Evolutionary conservation across 805 yeast genomes (phyloP).

Genomic region (Saccharomycopsis fodiens): DNA sequence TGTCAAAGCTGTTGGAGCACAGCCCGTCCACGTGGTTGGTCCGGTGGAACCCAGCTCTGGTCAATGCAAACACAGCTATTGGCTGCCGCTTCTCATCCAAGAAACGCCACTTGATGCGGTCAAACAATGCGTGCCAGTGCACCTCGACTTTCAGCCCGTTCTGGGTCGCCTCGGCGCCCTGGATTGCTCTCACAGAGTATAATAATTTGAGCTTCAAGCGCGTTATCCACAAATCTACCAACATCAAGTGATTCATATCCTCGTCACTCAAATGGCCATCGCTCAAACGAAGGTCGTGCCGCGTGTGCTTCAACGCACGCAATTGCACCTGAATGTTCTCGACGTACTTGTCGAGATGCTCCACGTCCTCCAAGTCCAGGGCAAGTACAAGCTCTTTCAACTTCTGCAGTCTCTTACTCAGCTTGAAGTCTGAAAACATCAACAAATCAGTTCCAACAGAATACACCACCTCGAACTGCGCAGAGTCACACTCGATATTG

Average conservation of each 20-base stretch:
- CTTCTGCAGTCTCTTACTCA: slow-evolving; percentile 36
- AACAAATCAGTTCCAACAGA: slow-evolving; percentile 40
- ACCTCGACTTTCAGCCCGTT: slow-evolving; percentile 4
- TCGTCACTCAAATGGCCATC: slow-evolving; percentile 19
- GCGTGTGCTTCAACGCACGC: slow-evolving; percentile 34
- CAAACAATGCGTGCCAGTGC: slow-evolving; percentile 39
- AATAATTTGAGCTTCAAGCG: slow-evolving; percentile 13
- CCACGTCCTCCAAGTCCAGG: slow-evolving; percentile 31
- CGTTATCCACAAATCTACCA: slow-evolving; percentile 11
- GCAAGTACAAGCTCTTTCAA: slow-evolving; percentile 46
- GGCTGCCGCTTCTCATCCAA: slow-evolving; percentile 40
- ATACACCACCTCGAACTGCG: slow-evolving; percentile 48
- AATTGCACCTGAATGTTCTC: slow-evolving; percentile 41
- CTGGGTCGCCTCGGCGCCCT: slow-evolving; percentile 1
- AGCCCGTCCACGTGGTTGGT: slow-evolving; percentile 47
- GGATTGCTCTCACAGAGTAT: slow-evolving; percentile 17
- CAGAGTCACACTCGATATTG: slow-evolving; percentile 45
- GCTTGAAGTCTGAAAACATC: slow-evolving; percentile 29
- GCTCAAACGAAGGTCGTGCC: slow-evolving; percentile 34
- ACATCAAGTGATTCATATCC: slow-evolving; percentile 1
- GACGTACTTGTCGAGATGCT: slow-evolving; percentile 27
- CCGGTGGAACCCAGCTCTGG: slow-evolving; percentile 39
- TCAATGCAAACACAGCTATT: slow-evolving; percentile 46
- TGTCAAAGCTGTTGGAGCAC: slow-evolving; percentile 38
- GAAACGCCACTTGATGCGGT: slow-evolving; percentile 52